A percentile compares a stretch with the other conserved stretches of the same genome.
Conservation (phyloP, 768 basidiomycete genomes). For the Suillus spraguei region DNA sequence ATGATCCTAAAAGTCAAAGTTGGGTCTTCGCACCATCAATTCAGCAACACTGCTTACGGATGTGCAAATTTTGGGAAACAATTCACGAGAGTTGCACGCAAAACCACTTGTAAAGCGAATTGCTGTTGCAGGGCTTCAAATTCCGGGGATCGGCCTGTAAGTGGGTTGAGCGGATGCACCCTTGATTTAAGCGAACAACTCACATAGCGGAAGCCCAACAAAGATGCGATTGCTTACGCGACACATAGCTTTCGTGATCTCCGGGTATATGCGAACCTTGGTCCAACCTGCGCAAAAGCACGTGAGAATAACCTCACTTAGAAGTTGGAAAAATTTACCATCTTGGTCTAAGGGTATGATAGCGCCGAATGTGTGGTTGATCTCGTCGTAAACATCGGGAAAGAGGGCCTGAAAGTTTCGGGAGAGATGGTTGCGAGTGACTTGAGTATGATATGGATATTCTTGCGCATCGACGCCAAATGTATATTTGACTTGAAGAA, state of each 20-base stretch:
- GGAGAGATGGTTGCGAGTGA: constrained; percentile 34
- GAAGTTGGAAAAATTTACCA: constrained; percentile 20
- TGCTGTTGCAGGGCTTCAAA: constrained; percentile 36
- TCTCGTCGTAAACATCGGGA: constrained; percentile 36
- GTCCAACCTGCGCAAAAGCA: constrained; percentile 30
- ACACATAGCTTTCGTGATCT: constrained; percentile 35
- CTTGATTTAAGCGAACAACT: constrained; percentile 14
- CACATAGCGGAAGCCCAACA: constrained; percentile 42
- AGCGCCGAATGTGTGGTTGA: constrained; percentile 33
- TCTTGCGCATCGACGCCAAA: constrained; percentile 36
- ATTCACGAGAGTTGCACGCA: constrained; percentile 34
- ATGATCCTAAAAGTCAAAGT: constrained; percentile 29
- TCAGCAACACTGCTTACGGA: constrained; percentile 30
- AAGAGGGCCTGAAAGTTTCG: constrained; percentile 37
- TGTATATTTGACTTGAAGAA: constrained; percentile 41
- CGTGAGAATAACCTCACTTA: constrained; percentile 17
- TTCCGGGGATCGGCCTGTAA: constrained; percentile 38
- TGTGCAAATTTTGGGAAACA: constrained; percentile 36
- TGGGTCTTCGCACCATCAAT: constrained; percentile 16
- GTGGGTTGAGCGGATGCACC: constrained; percentile 11
- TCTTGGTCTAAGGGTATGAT: constrained; percentile 24
- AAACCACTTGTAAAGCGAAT: constrained; percentile 37
- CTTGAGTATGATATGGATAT: constrained; percentile 39
- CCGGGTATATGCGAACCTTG: constrained; percentile 28
- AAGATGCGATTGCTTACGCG: constrained; percentile 45